A percentile compares a stretch with the other conserved stretches of the same genome.
These are phyloP conservation scores for Wickerhamiella lipophila DNA, from an alignment of 805 yeast genomes.

Conservation along the genomic window DNA sequence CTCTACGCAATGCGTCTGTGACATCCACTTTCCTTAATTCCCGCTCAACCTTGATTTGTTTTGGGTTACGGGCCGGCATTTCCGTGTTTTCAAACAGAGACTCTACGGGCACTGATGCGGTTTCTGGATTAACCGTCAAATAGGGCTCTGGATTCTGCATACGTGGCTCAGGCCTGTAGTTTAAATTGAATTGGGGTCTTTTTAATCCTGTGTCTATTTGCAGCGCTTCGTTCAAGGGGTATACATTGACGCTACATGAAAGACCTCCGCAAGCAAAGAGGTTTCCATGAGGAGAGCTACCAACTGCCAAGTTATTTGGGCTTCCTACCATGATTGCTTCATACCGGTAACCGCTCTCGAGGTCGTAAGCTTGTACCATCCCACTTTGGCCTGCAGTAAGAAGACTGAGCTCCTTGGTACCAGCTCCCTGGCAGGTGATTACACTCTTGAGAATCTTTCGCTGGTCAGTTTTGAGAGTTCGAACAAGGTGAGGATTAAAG, in stretches of 20 bases:
- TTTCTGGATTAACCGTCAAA: not conserved
- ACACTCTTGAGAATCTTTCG: not conserved
- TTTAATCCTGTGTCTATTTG: not conserved
- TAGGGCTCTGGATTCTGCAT: not conserved
- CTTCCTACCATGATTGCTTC: constrained; percentile 17
- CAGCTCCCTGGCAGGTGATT: not conserved
- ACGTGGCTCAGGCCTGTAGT: not conserved
- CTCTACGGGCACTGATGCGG: not conserved
- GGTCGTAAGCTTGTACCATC: constrained; percentile 16
- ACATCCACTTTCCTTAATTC: not conserved
- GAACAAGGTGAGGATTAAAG: not conserved
- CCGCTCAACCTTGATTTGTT: constrained; percentile 4
- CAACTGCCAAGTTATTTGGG: constrained; percentile 15
- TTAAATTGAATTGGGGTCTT: not conserved
- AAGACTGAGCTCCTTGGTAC: not conserved
- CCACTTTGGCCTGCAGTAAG: constrained; percentile 17
- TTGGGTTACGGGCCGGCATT: not conserved
- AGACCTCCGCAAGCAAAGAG: constrained; percentile 19
- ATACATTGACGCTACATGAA: constrained; percentile 19
- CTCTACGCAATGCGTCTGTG: not conserved
- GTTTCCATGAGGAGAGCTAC: constrained; percentile 13
- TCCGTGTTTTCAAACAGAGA: not conserved
- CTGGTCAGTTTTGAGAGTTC: not conserved
- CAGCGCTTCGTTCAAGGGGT: constrained; percentile 14
- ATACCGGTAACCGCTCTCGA: constrained; percentile 13